phyloP scores from a whole-genome alignment of 352 stramenopile genomes.

The Achlya hypogyna region DNA sequence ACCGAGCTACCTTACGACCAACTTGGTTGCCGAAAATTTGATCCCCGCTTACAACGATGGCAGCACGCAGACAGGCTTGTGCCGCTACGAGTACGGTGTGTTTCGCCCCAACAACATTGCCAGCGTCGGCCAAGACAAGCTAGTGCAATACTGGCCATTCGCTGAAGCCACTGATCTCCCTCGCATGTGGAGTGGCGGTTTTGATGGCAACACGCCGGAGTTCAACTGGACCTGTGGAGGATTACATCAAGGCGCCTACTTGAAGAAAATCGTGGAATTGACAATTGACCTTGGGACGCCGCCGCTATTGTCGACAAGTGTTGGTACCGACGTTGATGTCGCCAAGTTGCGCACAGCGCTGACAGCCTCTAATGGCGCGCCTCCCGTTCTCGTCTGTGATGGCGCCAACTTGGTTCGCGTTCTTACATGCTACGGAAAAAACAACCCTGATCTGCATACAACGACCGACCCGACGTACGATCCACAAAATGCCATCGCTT shows the following conservation, averaged over 20 bases:
- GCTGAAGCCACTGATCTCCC: background rate
- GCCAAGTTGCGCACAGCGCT: background rate
- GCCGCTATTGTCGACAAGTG: background rate
- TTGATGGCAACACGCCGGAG: background rate
- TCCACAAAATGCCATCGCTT: background rate
- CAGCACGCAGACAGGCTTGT: background rate
- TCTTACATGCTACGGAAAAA: background rate
- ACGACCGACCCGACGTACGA: background rate
- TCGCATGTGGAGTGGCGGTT: background rate
- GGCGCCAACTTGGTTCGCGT: background rate
- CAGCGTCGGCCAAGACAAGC: background rate
- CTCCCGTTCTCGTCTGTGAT: background rate
- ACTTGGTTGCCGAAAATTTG: background rate
- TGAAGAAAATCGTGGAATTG: background rate
- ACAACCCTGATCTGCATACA: background rate
- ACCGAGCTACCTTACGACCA: background rate
- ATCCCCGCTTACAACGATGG: background rate
- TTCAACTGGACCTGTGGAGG: conserved; percentile 5
- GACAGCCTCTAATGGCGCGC: background rate
- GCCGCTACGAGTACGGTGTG: conserved; percentile 8
- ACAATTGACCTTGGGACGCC: background rate
- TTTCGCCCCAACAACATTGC: background rate
- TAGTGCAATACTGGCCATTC: conserved; percentile 6
- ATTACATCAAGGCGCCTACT: conserved; percentile 1
- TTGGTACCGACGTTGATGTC: background rate